These are phyloP conservation scores for Fibroporia radiculosa DNA, from an alignment of 768 basidiomycete species.

Conservation along the genomic window DNA sequence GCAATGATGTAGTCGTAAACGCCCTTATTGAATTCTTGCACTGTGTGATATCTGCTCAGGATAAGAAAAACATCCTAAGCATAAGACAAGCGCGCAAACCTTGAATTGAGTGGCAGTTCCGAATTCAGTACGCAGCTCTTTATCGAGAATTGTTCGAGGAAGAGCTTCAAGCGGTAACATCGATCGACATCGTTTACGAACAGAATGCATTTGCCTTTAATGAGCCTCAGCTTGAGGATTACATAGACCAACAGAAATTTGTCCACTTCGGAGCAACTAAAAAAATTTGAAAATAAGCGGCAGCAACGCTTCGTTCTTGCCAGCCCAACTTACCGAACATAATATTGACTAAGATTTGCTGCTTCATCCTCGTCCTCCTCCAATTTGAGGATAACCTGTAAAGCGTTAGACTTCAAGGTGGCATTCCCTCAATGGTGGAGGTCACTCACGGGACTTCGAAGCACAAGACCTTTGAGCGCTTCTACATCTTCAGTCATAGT, in stretches of 20 bases:
- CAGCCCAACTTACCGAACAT: conserved; percentile 49
- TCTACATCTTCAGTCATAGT: conserved; percentile 97
- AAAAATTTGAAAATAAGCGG: background rate
- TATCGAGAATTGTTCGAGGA: conserved; percentile 95
- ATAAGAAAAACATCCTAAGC: background rate
- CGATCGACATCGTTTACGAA: conserved; percentile 97
- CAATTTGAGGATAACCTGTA: conserved; percentile 74
- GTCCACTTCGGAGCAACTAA: conserved; percentile 85
- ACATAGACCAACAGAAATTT: conserved; percentile 97
- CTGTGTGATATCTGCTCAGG: conserved; percentile 75
- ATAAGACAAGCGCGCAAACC: conserved; percentile 31
- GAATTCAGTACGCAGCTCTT: conserved; percentile 95
- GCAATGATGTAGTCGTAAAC: conserved; percentile 99
- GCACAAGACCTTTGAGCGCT: conserved; percentile 75
- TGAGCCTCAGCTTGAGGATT: conserved; percentile 90
- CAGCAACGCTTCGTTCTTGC: too few species aligned
- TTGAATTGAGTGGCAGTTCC: conserved; percentile 90
- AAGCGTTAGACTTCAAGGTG: background rate
- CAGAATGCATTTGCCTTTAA: conserved; percentile 92
- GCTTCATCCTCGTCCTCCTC: conserved; percentile 85
- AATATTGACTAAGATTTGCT: conserved; percentile 78
- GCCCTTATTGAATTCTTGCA: conserved; percentile 98
- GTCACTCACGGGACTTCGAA: conserved; percentile 81
- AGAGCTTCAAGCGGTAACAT: conserved; percentile 93
- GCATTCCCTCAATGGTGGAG: background rate